Evolutionary conservation across 2,329 filamentous ascomycete genomes (phyloP), one percentile per base, ranked within the genome.

Genomic region (Alternaria longipes): DNA sequence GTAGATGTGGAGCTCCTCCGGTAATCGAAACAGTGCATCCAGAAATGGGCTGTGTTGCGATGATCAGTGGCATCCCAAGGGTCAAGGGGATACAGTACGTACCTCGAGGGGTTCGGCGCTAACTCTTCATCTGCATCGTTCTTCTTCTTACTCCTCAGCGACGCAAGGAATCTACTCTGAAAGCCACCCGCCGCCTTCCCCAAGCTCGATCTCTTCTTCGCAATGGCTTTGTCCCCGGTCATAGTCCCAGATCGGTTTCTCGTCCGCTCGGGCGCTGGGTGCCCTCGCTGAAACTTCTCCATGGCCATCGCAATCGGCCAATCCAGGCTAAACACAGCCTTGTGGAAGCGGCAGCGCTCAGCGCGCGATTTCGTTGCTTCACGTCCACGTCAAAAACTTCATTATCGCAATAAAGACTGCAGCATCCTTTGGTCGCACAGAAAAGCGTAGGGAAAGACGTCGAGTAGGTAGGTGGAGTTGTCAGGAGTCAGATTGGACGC

Each of bases 1-100:
- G 56, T 74, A 68, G 8, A 77, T 67, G 59, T 76, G 73, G 45
- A 78, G 66, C 61, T 78, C 76, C 56, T 72, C 71, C 14, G 76
- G 76, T 49, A 78, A 66, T 14, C 69, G 71, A 47, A 78, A 71
- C 56, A 78, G 63, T 16, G 70, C 70, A 32, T 68, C 70, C 36
- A 77, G 68, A 60, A 77, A 76, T 1, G 68, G 67, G 61, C 75
- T 77, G 50, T 24, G 46, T 50, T 38, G 58, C 46, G 52, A 59
- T 60, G 16, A 59, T 52, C 45, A 59, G 59, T 40, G 30, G 38
- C n/a, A 14, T 24, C 12, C 16, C 45, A 32, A n/a, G 40, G 32
- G 45, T 44, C 16, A 26, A 40, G 26, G 28, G 38, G 14, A 44
- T 32, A 34, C 28, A 14, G 41, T 63, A 58, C 40, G 52, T 72